phyloP scores from a whole-genome alignment of 306 rosid species.

The Pyrus communis region DNA sequence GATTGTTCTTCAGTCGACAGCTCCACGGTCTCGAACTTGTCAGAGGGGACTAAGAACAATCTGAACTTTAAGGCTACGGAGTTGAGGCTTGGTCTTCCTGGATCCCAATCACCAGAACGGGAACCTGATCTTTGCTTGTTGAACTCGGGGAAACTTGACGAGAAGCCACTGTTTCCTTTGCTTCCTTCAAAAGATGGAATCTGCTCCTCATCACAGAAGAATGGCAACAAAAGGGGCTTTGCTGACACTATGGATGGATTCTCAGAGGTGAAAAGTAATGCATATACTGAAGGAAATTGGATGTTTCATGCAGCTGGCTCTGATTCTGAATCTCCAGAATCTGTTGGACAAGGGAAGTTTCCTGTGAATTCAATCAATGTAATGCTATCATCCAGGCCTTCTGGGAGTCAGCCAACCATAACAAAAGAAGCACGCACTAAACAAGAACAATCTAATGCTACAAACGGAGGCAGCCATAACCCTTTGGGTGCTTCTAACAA shows the following conservation, averaged over 20 bases:
- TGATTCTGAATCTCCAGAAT: slow-evolving; percentile 29
- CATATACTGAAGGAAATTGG: slow-evolving; percentile 30
- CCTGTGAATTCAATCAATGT: slow-evolving; percentile 41
- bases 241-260: slow-evolving; percentile 74
- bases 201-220: slow-evolving; percentile 38
- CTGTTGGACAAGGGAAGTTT: slow-evolving; percentile 57
- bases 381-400: slow-evolving; percentile 60
- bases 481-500: slow-evolving; percentile 35
- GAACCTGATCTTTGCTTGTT: slow-evolving; percentile 35
- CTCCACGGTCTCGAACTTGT: slow-evolving; percentile 50
- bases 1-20: slow-evolving; percentile 97
- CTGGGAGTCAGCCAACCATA: slow-evolving; percentile 43
- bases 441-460: slow-evolving; percentile 58
- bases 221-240: slow-evolving; percentile 86
- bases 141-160: slow-evolving; percentile 49
- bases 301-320: slow-evolving; percentile 24
- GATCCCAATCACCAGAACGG: slow-evolving; percentile 78
- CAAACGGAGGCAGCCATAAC: slow-evolving; percentile 44
- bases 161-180: slow-evolving; percentile 76
- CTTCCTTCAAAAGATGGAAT: slow-evolving; percentile 80
- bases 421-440: slow-evolving; percentile 52
- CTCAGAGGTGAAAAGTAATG: slow-evolving; percentile 43
- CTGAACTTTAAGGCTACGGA: slow-evolving; percentile 85
- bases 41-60: slow-evolving; percentile 52
- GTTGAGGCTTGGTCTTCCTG: slow-evolving; percentile 89